phyloP scores from a whole-genome alignment of 1,284 basidiomycete species.

The Sporisorium sorghi region DNA sequence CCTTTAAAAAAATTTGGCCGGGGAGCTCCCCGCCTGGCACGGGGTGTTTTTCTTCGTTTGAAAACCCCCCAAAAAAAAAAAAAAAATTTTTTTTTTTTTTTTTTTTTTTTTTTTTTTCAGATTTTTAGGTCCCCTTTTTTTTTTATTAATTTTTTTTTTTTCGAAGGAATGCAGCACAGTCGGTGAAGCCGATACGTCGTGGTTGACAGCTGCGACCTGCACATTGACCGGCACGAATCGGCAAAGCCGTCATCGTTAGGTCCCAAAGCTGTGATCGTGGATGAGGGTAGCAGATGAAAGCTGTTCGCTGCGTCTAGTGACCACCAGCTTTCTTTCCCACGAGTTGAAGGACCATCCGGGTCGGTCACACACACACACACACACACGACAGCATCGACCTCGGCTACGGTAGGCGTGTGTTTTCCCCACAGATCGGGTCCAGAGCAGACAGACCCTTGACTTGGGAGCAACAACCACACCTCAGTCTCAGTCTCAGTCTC shows the following conservation, averaged over 20 bases:
- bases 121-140: no score
- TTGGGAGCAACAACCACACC: neutral
- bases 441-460: conserved; percentile 15
- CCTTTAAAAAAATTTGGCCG: no score
- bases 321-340: neutral
- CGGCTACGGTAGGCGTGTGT: neutral
- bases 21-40: no score
- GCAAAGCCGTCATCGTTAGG: neutral
- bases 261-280: neutral
- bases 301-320: neutral
- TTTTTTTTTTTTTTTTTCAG: no score
- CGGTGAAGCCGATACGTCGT: conserved; percentile 1
- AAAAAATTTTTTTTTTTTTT: no score
- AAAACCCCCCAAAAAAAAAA: no score
- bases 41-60: no score
- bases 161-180: conserved; percentile 1
- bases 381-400: conserved; percentile 1
- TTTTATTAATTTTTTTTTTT: no score
- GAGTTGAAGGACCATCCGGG: neutral
- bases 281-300: no score
- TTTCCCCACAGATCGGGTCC: conserved; percentile 14
- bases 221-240: neutral
- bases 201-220: neutral
- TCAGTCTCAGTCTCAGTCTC: neutral
- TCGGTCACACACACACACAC: neutral